Percentiles rank a stretch among this genome's conserved stretches.
phyloP scores from a whole-genome alignment of 2,329 filamentous ascomycete genomes.

The Amesomyces nigricolor region DNA sequence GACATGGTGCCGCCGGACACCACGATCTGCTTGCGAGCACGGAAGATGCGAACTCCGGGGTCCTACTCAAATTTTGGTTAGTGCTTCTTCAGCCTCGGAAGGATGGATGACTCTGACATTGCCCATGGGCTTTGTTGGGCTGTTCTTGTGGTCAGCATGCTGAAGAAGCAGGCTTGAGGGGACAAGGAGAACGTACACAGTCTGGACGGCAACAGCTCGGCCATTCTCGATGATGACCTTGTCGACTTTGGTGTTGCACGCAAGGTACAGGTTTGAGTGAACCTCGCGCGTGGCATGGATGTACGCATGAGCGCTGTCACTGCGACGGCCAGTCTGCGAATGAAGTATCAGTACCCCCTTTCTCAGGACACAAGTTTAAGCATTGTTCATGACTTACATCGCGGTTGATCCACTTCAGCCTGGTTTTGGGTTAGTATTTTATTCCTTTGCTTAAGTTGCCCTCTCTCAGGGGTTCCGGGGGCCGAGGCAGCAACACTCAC shows the following conservation, averaged over 20 bases:
- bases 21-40: slow-evolving; percentile 67
- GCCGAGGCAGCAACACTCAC: slow-evolving; percentile 1
- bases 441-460: not conserved
- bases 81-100: not conserved
- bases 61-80: slow-evolving; percentile 4
- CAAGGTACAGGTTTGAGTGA: slow-evolving; percentile 64
- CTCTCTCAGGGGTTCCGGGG: not conserved
- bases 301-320: slow-evolving; percentile 72
- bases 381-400: slow-evolving; percentile 37
- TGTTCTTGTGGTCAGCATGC: not conserved
- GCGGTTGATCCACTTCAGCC: slow-evolving; percentile 78
- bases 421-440: not conserved
- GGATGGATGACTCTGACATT: not conserved
- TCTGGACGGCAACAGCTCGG: slow-evolving; percentile 64
- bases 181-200: slow-evolving; percentile 37
- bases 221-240: slow-evolving; percentile 70
- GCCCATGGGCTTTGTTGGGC: slow-evolving; percentile 3
- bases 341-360: not conserved
- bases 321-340: slow-evolving; percentile 61
- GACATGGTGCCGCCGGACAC: slow-evolving; percentile 67
- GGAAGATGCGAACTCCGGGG: slow-evolving; percentile 48
- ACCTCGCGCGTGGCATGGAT: slow-evolving; percentile 69
- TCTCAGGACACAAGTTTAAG: no score
- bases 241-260: slow-evolving; percentile 71
- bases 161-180: not conserved